phyloP scores from a whole-genome alignment of 2,329 filamentous ascomycete species.

The Dothideomycetes sp. region DNA sequence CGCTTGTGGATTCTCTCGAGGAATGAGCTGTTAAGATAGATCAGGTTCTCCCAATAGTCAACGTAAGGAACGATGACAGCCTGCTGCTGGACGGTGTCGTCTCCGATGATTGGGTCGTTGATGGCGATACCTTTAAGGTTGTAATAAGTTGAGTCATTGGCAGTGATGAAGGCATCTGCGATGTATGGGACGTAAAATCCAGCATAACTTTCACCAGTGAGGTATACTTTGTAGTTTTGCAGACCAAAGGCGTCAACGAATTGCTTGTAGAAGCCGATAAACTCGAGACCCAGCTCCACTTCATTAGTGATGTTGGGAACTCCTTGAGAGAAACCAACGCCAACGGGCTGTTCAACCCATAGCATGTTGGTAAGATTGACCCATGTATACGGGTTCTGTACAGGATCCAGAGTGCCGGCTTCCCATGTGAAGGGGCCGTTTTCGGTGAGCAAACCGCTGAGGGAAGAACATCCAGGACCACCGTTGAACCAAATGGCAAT shows the following conservation, averaged over 20 bases:
- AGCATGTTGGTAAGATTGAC: conserved; percentile 65
- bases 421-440: conserved; percentile 39
- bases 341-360: conserved; percentile 44
- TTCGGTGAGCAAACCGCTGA: conserved; percentile 36
- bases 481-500: conserved; percentile 31
- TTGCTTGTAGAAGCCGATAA: conserved; percentile 40
- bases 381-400: conserved; percentile 38
- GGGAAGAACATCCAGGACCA: conserved; percentile 33
- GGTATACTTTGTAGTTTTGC: conserved; percentile 39
- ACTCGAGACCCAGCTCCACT: conserved; percentile 33
- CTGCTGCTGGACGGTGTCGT: conserved; percentile 11
- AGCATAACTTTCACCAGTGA: conserved; percentile 55
- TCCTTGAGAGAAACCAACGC: conserved; percentile 22
- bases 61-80: conserved; percentile 13
- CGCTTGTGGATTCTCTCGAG: conserved; percentile 17
- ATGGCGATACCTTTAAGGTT: conserved; percentile 26
- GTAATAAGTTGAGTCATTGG: conserved; percentile 29
- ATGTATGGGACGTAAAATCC: conserved; percentile 53
- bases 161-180: conserved; percentile 44
- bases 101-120: conserved; percentile 36
- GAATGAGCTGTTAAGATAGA: conserved; percentile 16
- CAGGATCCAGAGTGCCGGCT: conserved; percentile 30
- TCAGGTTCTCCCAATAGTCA: conserved; percentile 13
- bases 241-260: conserved; percentile 44
- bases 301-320: conserved; percentile 28